A percentile compares a stretch with the other conserved stretches of the same genome.
These are phyloP conservation scores for Sequoiadendron giganteum DNA, from an alignment of 75 land plant species.

Conservation along the genomic window DNA sequence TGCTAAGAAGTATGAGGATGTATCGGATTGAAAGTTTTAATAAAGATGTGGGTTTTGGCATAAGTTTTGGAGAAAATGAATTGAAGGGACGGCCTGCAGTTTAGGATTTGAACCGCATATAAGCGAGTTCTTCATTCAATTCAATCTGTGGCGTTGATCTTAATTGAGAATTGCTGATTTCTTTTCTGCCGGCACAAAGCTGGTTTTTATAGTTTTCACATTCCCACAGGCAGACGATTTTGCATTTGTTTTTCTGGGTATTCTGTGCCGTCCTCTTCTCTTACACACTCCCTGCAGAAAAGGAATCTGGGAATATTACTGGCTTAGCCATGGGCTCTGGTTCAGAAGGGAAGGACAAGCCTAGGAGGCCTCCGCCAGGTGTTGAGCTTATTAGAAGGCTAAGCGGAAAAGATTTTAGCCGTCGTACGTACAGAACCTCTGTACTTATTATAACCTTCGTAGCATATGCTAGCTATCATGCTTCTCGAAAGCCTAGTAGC, in stretches of 20 bases:
- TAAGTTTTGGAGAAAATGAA: not conserved
- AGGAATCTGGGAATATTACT: not conserved
- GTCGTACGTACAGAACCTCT: slow-evolving; percentile 37
- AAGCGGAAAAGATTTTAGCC: not conserved
- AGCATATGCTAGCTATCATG: slow-evolving; percentile 73
- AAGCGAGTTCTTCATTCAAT: not conserved
- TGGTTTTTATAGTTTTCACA: not conserved
- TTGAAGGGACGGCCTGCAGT: not conserved
- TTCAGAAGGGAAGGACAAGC: not conserved
- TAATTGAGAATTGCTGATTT: not conserved
- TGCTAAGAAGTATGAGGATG: not conserved
- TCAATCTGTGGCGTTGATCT: not conserved
- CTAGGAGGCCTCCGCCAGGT: not conserved
- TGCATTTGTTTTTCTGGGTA: not conserved
- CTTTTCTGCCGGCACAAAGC: not conserved
- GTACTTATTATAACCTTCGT: slow-evolving; percentile 71
- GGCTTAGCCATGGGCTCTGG: not conserved
- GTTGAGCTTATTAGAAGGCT: not conserved
- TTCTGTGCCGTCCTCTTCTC: not conserved
- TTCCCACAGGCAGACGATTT: not conserved
- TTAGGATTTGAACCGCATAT: not conserved
- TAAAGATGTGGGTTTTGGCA: not conserved
- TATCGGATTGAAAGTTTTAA: not conserved
- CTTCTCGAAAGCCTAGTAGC: slow-evolving; percentile 73
- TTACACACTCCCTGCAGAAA: not conserved